Conservation (phyloP, 164 flowering plant species). For the Vitis amurensis region DNA sequence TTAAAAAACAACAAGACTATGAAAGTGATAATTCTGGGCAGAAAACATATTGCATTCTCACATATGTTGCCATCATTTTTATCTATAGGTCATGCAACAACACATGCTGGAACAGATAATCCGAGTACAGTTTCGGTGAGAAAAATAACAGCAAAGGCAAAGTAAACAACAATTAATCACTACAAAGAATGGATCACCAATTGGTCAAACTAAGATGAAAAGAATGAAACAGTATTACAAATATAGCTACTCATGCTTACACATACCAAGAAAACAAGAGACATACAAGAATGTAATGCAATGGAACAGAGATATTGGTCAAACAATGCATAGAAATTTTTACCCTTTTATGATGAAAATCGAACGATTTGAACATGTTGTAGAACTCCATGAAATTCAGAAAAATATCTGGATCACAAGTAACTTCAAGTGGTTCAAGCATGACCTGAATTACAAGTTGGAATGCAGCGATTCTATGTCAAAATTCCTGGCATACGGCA, state of each 20-base stretch:
- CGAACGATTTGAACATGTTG: conserved; percentile 35
- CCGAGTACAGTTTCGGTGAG: too few species aligned
- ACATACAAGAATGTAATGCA: background rate
- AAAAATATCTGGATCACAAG: conserved; percentile 46
- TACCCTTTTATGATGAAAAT: conserved; percentile 68
- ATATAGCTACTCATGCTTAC: background rate
- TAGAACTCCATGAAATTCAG: conserved; percentile 43
- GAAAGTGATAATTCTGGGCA: too few species aligned
- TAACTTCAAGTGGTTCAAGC: conserved; percentile 59
- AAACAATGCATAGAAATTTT: conserved; percentile 14
- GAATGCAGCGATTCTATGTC: background rate
- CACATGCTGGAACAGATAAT: too few species aligned
- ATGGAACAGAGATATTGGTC: background rate
- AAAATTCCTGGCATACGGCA: background rate
- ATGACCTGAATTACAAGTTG: conserved; percentile 43
- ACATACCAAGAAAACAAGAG: background rate
- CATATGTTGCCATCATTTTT: too few species aligned
- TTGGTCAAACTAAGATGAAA: too few species aligned
- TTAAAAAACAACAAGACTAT: too few species aligned
- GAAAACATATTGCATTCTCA: too few species aligned
- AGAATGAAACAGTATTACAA: background rate
- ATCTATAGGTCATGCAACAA: too few species aligned
- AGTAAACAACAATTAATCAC: too few species aligned
- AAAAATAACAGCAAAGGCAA: too few species aligned
- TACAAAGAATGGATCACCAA: too few species aligned